phyloP scores from a whole-genome alignment of 2,329 filamentous ascomycete genomes.

The Cladosporium austrohemisphaericum region DNA sequence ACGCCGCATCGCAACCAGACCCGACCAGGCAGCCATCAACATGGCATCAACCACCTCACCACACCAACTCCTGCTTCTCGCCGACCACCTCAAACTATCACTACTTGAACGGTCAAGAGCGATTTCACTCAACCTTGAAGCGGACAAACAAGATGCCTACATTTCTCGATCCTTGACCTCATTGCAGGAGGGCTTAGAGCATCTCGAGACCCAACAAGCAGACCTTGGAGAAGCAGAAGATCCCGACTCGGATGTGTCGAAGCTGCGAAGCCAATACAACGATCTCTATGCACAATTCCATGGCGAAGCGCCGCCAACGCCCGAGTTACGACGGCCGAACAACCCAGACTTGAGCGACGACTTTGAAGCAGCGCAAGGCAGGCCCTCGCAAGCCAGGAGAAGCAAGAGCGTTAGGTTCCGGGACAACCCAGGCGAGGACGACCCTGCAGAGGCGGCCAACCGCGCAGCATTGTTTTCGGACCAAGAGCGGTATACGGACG shows the following conservation, averaged over 20 bases:
- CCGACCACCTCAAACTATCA: constrained; percentile 95
- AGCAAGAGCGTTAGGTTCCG: constrained; percentile 68
- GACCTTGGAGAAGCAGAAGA: constrained; percentile 58
- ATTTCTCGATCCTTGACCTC: constrained; percentile 86
- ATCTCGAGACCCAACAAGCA: constrained; percentile 62
- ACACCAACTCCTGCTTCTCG: constrained; percentile 81
- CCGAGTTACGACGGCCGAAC: constrained; percentile 59
- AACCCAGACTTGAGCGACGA: constrained; percentile 59
- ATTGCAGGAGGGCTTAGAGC: constrained; percentile 72
- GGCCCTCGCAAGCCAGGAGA: constrained; percentile 39
- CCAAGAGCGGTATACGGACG: constrained; percentile 59
- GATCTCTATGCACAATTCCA: constrained; percentile 79
- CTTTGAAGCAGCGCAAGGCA: constrained; percentile 58
- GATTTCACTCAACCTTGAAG: constrained; percentile 72
- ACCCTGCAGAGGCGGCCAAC: constrained; percentile 47
- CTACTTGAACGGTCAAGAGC: constrained; percentile 88
- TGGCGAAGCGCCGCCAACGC: constrained; percentile 52
- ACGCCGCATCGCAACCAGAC: not conserved
- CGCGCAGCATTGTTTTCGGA: constrained; percentile 55
- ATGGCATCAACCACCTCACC: constrained; percentile 33
- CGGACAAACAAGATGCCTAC: constrained; percentile 79
- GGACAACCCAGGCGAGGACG: constrained; percentile 52
- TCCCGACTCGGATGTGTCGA: constrained; percentile 56
- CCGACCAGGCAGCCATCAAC: not conserved
- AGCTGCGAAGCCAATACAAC: constrained; percentile 68